Evolutionary conservation across 495 filamentous ascomycete species (phyloP).

Genomic region (Cercophora samala): DNA sequence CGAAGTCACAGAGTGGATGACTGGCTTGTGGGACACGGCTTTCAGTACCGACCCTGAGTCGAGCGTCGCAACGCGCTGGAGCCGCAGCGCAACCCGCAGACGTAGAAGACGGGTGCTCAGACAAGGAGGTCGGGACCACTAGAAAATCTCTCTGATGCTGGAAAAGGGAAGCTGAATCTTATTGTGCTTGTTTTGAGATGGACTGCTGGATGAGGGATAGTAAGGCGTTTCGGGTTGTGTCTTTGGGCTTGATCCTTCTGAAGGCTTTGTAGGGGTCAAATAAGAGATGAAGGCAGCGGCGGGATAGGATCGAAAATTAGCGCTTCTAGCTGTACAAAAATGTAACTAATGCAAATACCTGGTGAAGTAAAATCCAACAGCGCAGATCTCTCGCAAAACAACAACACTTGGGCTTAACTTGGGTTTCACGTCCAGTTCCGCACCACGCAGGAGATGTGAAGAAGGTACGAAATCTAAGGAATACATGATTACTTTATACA

Average conservation of each 20-base stretch:
- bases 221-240: constrained; percentile 9
- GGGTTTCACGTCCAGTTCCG: no score
- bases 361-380: neutral
- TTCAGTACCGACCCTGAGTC: constrained; percentile 39
- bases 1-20: constrained; percentile 40
- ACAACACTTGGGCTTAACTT: no score
- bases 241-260: neutral
- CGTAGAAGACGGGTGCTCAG: constrained; percentile 43
- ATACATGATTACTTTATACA: no score
- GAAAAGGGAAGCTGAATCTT: constrained; percentile 22
- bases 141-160: neutral
- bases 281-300: neutral
- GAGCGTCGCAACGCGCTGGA: constrained; percentile 31
- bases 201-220: constrained; percentile 4
- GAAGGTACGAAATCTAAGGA: no score
- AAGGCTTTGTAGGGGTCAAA: neutral
- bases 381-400: no score
- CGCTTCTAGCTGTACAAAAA: neutral
- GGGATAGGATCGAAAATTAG: neutral
- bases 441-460: no score
- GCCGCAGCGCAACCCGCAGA: constrained; percentile 33
- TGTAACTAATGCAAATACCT: neutral
- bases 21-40: constrained; percentile 41
- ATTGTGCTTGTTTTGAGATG: constrained; percentile 26
- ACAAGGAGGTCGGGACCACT: constrained; percentile 23